Evolutionary conservation across 768 basidiomycete genomes (phyloP).

Genomic region (Mycena olivaceomarginata): DNA sequence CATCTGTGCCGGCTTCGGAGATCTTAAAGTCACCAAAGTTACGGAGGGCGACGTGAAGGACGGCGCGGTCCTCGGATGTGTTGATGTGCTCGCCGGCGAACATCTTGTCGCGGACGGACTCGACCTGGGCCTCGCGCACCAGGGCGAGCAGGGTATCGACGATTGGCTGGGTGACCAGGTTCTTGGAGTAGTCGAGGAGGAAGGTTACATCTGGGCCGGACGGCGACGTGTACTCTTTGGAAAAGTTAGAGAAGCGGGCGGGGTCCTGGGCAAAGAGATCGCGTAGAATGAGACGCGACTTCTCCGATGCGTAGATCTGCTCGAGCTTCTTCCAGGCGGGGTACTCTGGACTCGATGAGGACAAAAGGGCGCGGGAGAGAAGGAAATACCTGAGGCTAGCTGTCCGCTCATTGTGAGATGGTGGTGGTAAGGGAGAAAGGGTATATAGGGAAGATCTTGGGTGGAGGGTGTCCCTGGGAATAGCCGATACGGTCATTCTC

Average conservation of each 20-base stretch:
- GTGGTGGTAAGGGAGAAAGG: conserved; percentile 36
- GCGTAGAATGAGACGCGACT: conserved; percentile 87
- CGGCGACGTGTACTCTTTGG: conserved; percentile 81
- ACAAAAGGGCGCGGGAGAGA: neutral
- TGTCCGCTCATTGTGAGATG: conserved; percentile 74
- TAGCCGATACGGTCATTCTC: neutral
- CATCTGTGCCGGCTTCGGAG: conserved; percentile 85
- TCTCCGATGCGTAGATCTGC: conserved; percentile 84
- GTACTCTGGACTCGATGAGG: conserved; percentile 76
- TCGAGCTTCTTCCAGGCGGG: conserved; percentile 94
- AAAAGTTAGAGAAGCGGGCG: conserved; percentile 90
- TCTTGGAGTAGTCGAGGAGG: conserved; percentile 98
- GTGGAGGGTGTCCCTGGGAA: conserved; percentile 16
- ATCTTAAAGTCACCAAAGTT: conserved; percentile 87
- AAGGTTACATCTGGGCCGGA: conserved; percentile 84
- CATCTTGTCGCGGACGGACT: conserved; percentile 93
- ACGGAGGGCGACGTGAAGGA: conserved; percentile 95
- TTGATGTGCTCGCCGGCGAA: conserved; percentile 98
- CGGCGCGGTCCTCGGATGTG: conserved; percentile 98
- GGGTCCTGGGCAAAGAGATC: conserved; percentile 96
- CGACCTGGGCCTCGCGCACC: conserved; percentile 90
- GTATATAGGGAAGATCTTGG: neutral
- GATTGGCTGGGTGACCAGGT: conserved; percentile 92
- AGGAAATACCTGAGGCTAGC: conserved; percentile 68
- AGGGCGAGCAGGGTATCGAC: conserved; percentile 86